Base-by-base conservation (phyloP, 805 yeast species). In the Monosporozyma unispora region DNA sequence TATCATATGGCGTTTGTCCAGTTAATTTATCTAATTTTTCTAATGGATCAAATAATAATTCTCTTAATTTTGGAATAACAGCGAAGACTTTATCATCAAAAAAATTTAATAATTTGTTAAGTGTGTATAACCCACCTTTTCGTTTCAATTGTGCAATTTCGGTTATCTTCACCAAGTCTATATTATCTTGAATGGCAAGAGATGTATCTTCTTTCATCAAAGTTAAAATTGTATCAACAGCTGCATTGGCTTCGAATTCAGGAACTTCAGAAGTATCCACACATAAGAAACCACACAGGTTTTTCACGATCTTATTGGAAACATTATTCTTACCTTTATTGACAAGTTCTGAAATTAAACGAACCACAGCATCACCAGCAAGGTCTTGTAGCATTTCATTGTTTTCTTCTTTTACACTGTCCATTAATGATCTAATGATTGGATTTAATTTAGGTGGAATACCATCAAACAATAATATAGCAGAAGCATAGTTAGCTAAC, bases 201-300 rank as follows among this genome's bases (percentile, higher is more conserved):
- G 73, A 73, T 1, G 82, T 79, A 54, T 87, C 95, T 56, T 88
- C 96, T 57, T 87, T 87, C 49, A 79, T 73, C 56, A 89, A 72
- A 1, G 96, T 87, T 48, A 90, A 68, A 11, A 91, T 83, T 12
- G 70, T 70, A 43, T 67, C 73, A 49, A 74, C 70, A 12, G 68
- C 66, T 37, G 77, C 76, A 57, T 86, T 85, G 43, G 84, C 82
- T 14, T 74, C 72, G 61, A 87, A 93, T 59, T 88, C 97, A 2
- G 99, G 99, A 29, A 91, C 96, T 62, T 90, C 97, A 3, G 93
- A 79, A 0, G 96, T 88, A 63, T 91, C 99, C 29, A 90, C 96
- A 69, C 99, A 93, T 47, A 93, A 63, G 62, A 91, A 91, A 0
- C 91, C 96, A 69, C 96, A 87, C 49, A 95, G 70, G 61, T 93